phyloP scores from a whole-genome alignment of 352 stramenopile species.

The Pythium pyrilobum region DNA sequence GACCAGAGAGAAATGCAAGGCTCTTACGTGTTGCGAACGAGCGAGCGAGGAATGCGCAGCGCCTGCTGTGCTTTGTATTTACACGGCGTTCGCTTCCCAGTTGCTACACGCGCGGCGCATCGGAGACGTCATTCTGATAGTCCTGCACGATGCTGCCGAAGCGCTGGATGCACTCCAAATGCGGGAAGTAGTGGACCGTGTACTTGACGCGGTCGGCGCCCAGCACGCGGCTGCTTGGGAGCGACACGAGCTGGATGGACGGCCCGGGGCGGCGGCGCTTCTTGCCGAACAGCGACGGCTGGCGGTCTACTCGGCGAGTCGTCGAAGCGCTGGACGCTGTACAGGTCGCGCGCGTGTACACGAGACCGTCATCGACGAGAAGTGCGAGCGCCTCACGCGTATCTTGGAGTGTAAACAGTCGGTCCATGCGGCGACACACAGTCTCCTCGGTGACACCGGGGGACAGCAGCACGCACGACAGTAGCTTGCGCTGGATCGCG shows the following conservation, averaged over 20 bases:
- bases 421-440: conserved; percentile 47
- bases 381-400: conserved; percentile 61
- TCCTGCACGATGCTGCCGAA: conserved; percentile 76
- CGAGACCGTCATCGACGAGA: conserved; percentile 64
- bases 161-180: conserved; percentile 72
- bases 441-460: conserved; percentile 61
- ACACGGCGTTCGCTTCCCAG: conserved; percentile 3
- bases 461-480: conserved; percentile 43
- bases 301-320: background rate
- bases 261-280: background rate
- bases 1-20: no score
- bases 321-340: background rate
- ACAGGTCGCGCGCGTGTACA: conserved; percentile 48
- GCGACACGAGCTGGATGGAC: background rate
- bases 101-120: conserved; percentile 12
- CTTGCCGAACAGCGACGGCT: conserved; percentile 29
- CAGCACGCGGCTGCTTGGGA: conserved; percentile 21
- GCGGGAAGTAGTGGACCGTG: conserved; percentile 69
- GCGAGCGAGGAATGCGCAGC: background rate
- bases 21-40: background rate
- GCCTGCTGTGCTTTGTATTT: background rate
- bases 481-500: conserved; percentile 68
- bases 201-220: conserved; percentile 41
- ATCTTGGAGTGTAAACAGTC: conserved; percentile 65
- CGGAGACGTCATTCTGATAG: conserved; percentile 46